Base-by-base conservation (phyloP, 2,329 filamentous ascomycete species). In the Epichloe aotearoae region DNA sequence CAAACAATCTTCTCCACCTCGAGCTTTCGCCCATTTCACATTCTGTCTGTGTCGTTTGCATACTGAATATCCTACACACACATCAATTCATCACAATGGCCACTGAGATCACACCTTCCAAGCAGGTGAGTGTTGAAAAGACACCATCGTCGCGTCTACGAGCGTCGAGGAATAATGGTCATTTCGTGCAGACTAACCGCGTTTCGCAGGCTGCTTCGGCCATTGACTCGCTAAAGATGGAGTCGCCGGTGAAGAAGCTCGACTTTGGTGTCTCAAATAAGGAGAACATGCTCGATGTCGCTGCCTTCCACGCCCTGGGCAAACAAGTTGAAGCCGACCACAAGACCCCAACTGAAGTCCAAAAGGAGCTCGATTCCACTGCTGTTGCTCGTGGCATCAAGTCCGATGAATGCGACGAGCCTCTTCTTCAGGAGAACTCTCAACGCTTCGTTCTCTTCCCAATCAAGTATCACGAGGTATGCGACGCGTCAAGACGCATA, bases 381-480 rank as follows among this genome's bases (percentile, higher is more conserved):
- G 60, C 64, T 17, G 65, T 72, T 51, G 73, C 75, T 48, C 59
- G 76, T 40, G 70, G 70, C 20, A 74, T 82, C 65, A 84, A 84
- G 71, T 59, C 77, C 30, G 76, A 85, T 47, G 88, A 95, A 70
- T 77, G 78, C 52, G 79, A 89, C 52, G 93, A 98, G 78, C 93
- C 93, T 52, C 77, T 98, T 49, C 82, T 98, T 6, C 86, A 89
- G 67, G 93, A 97, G 73, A 98, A 98, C 73, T 85, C 89, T 55
- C 82, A 95, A 60, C 87, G 93, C 62, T 98, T 98, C 64, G 93
- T 98, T 53, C 79, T 98, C 55, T 98, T 98, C 74, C 93, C 93
- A 59, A 95, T 98, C 71, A 96, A 96, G 78, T 96, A 97, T 73
- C 90, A 97, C 64, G 91, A 97, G 84, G 91, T 96, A 73, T 71